phyloP scores from a whole-genome alignment of 768 basidiomycete species.

The Lyophyllum atratum region DNA sequence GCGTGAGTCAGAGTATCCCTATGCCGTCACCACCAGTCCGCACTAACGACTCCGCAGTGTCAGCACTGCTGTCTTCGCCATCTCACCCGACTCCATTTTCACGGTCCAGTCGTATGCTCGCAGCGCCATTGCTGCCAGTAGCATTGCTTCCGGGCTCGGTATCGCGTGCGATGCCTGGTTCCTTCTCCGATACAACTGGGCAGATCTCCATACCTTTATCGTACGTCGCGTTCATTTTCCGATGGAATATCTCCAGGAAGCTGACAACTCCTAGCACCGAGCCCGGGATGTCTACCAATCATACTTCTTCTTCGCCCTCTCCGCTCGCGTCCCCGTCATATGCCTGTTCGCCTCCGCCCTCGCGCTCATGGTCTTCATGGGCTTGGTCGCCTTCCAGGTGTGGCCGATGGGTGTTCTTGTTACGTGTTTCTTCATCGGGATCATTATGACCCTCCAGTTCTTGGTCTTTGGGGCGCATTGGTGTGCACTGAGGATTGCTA shows the following conservation, averaged over 20 bases:
- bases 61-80: conserved; percentile 64
- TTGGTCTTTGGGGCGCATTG: conserved; percentile 48
- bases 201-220: conserved; percentile 50
- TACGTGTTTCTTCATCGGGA: conserved; percentile 57
- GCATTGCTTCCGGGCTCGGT: conserved; percentile 64
- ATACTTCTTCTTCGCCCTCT: conserved; percentile 71
- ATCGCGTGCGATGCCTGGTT: conserved; percentile 68
- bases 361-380: conserved; percentile 62
- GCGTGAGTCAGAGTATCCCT: conserved; percentile 43
- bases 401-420: conserved; percentile 66
- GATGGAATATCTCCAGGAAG: background rate
- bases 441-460: conserved; percentile 66
- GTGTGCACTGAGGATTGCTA: background rate
- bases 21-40: background rate
- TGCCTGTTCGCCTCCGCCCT: conserved; percentile 58
- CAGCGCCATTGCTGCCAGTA: conserved; percentile 56
- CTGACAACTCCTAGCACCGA: conserved; percentile 33
- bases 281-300: conserved; percentile 58
- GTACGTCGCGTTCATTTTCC: conserved; percentile 34
- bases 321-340: conserved; percentile 62
- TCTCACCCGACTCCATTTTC: conserved; percentile 55
- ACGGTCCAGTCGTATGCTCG: conserved; percentile 46
- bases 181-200: conserved; percentile 60
- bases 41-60: conserved; percentile 29
- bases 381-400: conserved; percentile 59